phyloP scores from a whole-genome alignment of 164 flowering plant species.

The Santalum album region DNA sequence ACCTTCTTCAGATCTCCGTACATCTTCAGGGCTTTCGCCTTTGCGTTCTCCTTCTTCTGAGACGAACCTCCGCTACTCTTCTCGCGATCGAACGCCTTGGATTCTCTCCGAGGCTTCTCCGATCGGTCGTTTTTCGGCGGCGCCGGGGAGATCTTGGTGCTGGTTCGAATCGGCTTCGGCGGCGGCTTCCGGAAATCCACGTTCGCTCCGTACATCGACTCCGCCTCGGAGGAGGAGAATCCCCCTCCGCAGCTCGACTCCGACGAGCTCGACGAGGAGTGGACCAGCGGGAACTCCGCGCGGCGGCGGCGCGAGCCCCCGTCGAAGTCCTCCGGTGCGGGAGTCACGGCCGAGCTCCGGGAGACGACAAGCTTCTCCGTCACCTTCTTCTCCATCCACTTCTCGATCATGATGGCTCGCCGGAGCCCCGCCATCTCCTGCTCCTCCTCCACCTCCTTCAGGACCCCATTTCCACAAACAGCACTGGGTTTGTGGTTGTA shows the following conservation, averaged over 20 bases:
- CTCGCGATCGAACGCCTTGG: background rate
- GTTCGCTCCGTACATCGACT: conserved; percentile 25
- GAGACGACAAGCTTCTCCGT: conserved; percentile 26
- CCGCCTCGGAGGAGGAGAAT: conserved; percentile 61
- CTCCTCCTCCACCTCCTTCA: conserved; percentile 4
- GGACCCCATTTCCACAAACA: no score
- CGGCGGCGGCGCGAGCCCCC: background rate
- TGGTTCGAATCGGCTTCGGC: conserved; percentile 43
- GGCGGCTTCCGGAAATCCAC: background rate
- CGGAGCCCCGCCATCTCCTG: conserved; percentile 22
- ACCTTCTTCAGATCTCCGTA: conserved; percentile 76
- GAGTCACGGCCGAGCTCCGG: conserved; percentile 15
- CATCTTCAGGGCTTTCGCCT: conserved; percentile 46
- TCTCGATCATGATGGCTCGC: conserved; percentile 40
- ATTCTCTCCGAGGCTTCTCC: background rate
- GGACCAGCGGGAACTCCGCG: background rate
- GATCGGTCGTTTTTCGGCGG: background rate
- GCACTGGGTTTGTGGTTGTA: no score
- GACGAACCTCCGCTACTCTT: conserved; percentile 7
- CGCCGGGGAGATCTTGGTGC: conserved; percentile 8
- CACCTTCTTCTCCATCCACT: conserved; percentile 57
- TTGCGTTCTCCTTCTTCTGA: no score
- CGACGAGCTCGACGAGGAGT: conserved; percentile 36
- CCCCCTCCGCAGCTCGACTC: conserved; percentile 58
- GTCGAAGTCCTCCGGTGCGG: conserved; percentile 14